Conservation (phyloP, 495 filamentous ascomycete genomes). For the Hamigera avellanea region DNA sequence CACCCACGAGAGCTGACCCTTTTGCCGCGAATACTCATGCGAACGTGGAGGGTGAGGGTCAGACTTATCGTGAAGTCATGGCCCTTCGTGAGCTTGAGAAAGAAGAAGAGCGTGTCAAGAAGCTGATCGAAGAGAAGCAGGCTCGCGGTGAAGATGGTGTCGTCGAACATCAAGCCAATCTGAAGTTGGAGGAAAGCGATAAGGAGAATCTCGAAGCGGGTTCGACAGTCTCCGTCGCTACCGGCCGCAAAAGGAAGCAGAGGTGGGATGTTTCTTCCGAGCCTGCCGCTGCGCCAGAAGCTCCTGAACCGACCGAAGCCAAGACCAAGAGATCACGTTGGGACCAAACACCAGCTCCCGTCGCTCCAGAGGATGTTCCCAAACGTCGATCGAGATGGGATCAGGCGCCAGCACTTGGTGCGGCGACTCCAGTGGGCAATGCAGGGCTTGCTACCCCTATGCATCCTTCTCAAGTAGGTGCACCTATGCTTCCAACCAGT, state of each 20-base stretch:
- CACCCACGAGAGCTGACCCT: slow-evolving; percentile 79
- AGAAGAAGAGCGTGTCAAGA: slow-evolving; percentile 82
- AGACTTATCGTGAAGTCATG: slow-evolving; percentile 88
- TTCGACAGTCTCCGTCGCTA: slow-evolving; percentile 48
- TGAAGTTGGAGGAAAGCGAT: slow-evolving; percentile 50
- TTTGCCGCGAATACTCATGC: slow-evolving; percentile 68
- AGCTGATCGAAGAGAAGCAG: slow-evolving; percentile 67
- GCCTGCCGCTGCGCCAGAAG: slow-evolving; percentile 27
- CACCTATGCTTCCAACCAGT: slow-evolving; percentile 40
- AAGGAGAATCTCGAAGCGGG: slow-evolving; percentile 65
- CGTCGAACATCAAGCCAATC: slow-evolving; percentile 54
- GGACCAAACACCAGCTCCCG: slow-evolving; percentile 71
- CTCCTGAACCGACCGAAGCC: slow-evolving; percentile 36
- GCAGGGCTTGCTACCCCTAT: slow-evolving; percentile 76
- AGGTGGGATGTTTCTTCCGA: slow-evolving; percentile 73
- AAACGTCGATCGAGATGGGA: slow-evolving; percentile 80
- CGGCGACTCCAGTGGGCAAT: slow-evolving; percentile 71
- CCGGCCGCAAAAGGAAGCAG: slow-evolving; percentile 77
- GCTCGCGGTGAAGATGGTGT: slow-evolving; percentile 47
- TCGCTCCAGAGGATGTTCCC: slow-evolving; percentile 40
- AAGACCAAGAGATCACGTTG: slow-evolving; percentile 76
- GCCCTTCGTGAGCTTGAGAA: slow-evolving; percentile 79
- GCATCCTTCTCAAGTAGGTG: slow-evolving; percentile 61
- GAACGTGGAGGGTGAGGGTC: slow-evolving; percentile 53
- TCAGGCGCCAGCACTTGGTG: slow-evolving; percentile 53